Conservation (phyloP, 2,329 filamentous ascomycete species). For the Colletotrichum coccodes region DNA sequence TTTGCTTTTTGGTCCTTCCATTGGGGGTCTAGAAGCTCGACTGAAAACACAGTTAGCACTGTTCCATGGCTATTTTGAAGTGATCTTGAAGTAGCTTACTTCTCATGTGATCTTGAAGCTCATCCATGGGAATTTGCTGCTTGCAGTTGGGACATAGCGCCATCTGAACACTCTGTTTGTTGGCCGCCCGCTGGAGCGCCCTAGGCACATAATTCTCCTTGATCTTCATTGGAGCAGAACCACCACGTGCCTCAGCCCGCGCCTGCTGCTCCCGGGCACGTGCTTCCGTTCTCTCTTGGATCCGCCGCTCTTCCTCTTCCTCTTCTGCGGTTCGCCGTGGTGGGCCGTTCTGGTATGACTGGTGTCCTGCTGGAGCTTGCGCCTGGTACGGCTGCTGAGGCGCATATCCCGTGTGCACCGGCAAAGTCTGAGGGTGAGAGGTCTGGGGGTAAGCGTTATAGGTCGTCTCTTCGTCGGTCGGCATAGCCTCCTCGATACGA, state of each 20-base stretch:
- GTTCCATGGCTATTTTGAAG: background rate
- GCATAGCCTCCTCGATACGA: constrained; percentile 95
- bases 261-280: constrained; percentile 77
- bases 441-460: constrained; percentile 59
- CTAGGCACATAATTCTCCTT: constrained; percentile 92
- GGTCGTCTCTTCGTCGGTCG: constrained; percentile 76
- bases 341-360: constrained; percentile 36
- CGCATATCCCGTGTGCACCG: constrained; percentile 54
- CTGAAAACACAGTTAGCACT: constrained; percentile 56
- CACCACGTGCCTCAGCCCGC: constrained; percentile 79
- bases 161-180: constrained; percentile 71
- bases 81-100: constrained; percentile 61
- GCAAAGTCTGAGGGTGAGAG: constrained; percentile 55
- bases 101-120: constrained; percentile 92
- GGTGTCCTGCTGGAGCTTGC: constrained; percentile 40
- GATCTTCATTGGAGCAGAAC: constrained; percentile 83
- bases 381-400: constrained; percentile 48
- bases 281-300: constrained; percentile 70
- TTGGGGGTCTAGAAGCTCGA: constrained; percentile 90
- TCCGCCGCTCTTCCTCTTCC: constrained; percentile 71
- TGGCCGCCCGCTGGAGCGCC: constrained; percentile 77
- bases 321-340: constrained; percentile 56
- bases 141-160: constrained; percentile 93
- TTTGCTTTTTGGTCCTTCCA: constrained; percentile 98
- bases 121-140: constrained; percentile 86